phyloP scores from a whole-genome alignment of 352 stramenopile genomes.

The Phytophthora lateralis region DNA sequence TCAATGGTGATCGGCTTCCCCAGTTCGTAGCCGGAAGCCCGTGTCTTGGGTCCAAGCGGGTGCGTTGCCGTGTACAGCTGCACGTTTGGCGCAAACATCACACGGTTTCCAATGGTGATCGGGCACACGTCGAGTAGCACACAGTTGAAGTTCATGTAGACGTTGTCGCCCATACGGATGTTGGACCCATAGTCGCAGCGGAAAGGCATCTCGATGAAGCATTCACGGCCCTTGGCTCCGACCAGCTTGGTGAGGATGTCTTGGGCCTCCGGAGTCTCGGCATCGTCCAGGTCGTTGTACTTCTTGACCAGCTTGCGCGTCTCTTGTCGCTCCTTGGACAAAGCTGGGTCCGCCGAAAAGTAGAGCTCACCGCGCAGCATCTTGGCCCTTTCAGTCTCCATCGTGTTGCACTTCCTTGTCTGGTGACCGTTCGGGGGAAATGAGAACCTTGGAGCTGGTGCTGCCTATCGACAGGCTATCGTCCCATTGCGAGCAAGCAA shows the following conservation, averaged over 20 bases:
- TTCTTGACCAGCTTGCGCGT: slow-evolving; percentile 40
- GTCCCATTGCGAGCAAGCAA: neutral
- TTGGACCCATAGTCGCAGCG: slow-evolving; percentile 91
- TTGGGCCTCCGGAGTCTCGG: slow-evolving; percentile 31
- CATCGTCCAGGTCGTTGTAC: slow-evolving; percentile 49
- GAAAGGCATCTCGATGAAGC: slow-evolving; percentile 84
- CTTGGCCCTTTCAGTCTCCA: slow-evolving; percentile 54
- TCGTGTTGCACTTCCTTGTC: neutral
- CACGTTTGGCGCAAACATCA: slow-evolving; percentile 76
- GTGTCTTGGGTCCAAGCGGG: slow-evolving; percentile 55
- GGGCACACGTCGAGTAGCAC: slow-evolving; percentile 82
- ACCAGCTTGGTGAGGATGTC: slow-evolving; percentile 47
- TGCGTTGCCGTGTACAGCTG: slow-evolving; percentile 85
- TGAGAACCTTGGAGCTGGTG: slow-evolving; percentile 4
- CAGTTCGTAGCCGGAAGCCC: slow-evolving; percentile 54
- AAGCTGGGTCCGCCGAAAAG: slow-evolving; percentile 39
- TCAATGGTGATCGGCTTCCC: slow-evolving; percentile 78
- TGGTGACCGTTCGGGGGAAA: slow-evolving; percentile 14
- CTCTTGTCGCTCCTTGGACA: slow-evolving; percentile 44
- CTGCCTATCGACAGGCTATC: neutral
- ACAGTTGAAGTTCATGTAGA: slow-evolving; percentile 92
- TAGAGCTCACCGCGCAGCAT: slow-evolving; percentile 73
- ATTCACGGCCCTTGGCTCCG: slow-evolving; percentile 43
- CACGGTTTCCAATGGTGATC: slow-evolving; percentile 79
- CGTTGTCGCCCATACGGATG: slow-evolving; percentile 68